Evolutionary conservation across 352 stramenopile species (phyloP), one percentile per base, ranked within the genome.

Genomic region (Phytophthora pluvialis): DNA sequence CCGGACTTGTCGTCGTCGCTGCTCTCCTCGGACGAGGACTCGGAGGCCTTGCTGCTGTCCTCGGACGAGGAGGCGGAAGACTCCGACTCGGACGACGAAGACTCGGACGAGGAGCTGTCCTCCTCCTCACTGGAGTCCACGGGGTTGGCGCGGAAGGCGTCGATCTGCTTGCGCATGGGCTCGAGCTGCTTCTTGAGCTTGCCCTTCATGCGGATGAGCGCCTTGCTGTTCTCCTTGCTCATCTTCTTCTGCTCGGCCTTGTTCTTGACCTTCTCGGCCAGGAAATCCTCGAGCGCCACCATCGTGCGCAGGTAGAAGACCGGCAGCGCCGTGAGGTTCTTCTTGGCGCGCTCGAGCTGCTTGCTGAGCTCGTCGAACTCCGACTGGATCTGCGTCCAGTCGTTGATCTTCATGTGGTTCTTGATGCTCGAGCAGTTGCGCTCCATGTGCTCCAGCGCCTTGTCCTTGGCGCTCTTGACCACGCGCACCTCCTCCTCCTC

Each of bases 161-260:
- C 80, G 58, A 98, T 89, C 46, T 97, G 81, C 33, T 73, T 73
- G 49, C 83, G 75, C 64, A 98, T 96, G n/a, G 81, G 69, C 62
- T 99, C 97, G 57, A 98, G 92, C 75, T 98, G 91, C 81, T 99
- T 99, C 71, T 98, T 98, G 44, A 99, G 70, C 72, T 94, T 97
- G 49, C 98, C 88, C 86, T 99, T 99, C 95, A 99, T 99, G 15
- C 95, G 85, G 72, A 99, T 99, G 10, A 99, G 84, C 40, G 95
- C 93, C 70, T 98, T 96, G 57, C 83, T 96, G 79, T 99, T 98
- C 58, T 97, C 91, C 56, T 97, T 96, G 86, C 83, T 98, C 75
- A 99, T 95, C 75, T 98, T 99, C 81, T 99, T 99, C 59, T 98
- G 94, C 32, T 94, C 89, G 12, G 90, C 93, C 83, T 99, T 99